Evolutionary conservation across 2,329 filamentous ascomycete genomes (phyloP).

Genomic region (Penicillium griseofulvum): DNA sequence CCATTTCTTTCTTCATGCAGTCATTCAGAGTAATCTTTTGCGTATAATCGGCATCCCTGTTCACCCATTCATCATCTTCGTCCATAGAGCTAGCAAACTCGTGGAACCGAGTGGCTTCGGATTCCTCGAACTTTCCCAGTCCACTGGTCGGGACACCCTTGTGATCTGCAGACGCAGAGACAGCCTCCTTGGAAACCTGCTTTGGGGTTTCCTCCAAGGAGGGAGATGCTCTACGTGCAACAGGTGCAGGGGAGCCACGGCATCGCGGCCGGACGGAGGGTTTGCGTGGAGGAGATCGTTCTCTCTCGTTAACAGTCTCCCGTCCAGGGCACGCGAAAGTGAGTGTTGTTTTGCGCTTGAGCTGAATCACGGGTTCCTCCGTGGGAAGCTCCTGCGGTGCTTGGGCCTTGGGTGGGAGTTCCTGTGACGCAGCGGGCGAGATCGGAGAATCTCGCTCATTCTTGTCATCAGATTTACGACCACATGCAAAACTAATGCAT

Average conservation of each 20-base stretch:
- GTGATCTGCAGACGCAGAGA: constrained; percentile 12
- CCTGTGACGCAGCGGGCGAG: constrained; percentile 22
- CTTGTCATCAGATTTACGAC: constrained; percentile 56
- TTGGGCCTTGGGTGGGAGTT: constrained; percentile 25
- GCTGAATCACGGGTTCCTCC: constrained; percentile 15
- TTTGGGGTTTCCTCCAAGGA: constrained; percentile 11
- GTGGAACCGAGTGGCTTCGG: constrained; percentile 63
- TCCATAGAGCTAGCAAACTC: constrained; percentile 84
- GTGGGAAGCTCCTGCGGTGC: constrained; percentile 13
- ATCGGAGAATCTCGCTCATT: constrained; percentile 30
- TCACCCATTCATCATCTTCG: constrained; percentile 89
- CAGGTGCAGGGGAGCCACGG: constrained; percentile 43
- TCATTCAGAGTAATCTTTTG: constrained; percentile 83
- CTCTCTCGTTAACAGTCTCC: constrained; percentile 26
- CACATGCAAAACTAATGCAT: constrained; percentile 90
- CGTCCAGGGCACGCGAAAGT: constrained; percentile 49
- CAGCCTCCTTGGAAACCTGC: constrained; percentile 8
- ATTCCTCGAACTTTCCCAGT: constrained; percentile 41
- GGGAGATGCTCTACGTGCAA: constrained; percentile 29
- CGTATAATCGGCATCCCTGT: constrained; percentile 62
- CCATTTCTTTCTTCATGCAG: constrained; percentile 84
- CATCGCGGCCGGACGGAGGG: constrained; percentile 27
- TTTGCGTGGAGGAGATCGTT: constrained; percentile 28
- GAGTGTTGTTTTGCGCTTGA: constrained; percentile 46
- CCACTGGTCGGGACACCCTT: constrained; percentile 36